Percentiles rank a stretch among this genome's conserved stretches.
These are phyloP conservation scores for Pleodorina starrii DNA, from an alignment of 139 green algal genomes.

Conservation along the genomic window DNA sequence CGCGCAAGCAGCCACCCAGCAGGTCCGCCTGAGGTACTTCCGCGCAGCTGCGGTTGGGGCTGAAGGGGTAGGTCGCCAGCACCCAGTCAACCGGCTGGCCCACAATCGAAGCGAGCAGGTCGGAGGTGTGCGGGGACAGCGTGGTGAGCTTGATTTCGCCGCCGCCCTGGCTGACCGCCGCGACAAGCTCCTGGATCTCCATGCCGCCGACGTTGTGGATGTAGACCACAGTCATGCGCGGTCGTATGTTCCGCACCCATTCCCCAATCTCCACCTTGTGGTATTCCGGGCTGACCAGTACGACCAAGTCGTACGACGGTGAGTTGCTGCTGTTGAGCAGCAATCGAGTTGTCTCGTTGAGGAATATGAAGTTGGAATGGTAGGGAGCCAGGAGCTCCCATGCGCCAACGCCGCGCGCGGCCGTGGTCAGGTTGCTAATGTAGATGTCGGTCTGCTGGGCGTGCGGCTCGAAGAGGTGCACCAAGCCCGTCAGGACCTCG, in stretches of 20 bases:
- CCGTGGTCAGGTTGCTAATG: slow-evolving; percentile 28
- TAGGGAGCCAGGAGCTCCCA: slow-evolving; percentile 17
- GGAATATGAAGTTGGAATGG: too few species aligned
- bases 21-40: not conserved
- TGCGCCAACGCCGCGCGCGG: slow-evolving; percentile 28
- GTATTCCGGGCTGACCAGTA: slow-evolving; percentile 58
- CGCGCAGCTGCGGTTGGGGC: slow-evolving; percentile 37
- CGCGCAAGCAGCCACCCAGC: slow-evolving; percentile 43
- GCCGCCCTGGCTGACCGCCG: too few species aligned
- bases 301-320: slow-evolving; percentile 34
- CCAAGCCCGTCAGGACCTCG: slow-evolving; percentile 54
- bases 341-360: too few species aligned
- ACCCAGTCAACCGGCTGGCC: slow-evolving; percentile 29
- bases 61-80: slow-evolving; percentile 19
- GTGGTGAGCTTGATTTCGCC: slow-evolving; percentile 38
- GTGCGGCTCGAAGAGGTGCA: slow-evolving; percentile 50
- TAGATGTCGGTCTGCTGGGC: slow-evolving; percentile 38
- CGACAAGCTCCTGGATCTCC: too few species aligned
- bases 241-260: slow-evolving; percentile 34
- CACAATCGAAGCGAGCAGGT: not conserved
- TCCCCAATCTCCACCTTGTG: slow-evolving; percentile 21
- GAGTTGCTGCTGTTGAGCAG: not conserved
- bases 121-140: slow-evolving; percentile 53
- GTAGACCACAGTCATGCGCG: not conserved
- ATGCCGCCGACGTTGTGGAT: slow-evolving; percentile 47